Percentiles rank a stretch among this genome's conserved stretches.
Evolutionary conservation across 192 early-diverging fungal genomes (phyloP).

Genomic region (Chytriomyces hyalinus): DNA sequence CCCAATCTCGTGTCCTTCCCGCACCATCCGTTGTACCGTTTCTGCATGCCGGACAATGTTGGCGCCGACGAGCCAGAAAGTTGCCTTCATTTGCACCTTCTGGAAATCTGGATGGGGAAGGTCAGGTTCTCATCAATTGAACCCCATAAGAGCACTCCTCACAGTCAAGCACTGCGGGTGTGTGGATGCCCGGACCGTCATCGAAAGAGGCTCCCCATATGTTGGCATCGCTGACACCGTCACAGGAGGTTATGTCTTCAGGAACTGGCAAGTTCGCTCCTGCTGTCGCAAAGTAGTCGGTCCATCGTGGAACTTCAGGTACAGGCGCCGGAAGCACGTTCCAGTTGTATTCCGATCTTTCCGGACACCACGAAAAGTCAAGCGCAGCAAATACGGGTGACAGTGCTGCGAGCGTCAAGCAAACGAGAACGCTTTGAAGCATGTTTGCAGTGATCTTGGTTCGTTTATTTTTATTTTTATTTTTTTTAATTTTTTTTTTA

Average conservation of each 20-base stretch:
- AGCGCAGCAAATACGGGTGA: too few relatives aligned
- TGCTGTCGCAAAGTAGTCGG: neutral
- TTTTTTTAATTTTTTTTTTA: too few relatives aligned
- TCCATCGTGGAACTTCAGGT: neutral
- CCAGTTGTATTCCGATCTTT: neutral
- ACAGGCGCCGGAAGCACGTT: neutral
- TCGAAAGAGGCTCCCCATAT: slow-evolving; percentile 14
- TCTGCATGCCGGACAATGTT: slow-evolving; percentile 21
- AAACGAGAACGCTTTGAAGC: too few relatives aligned
- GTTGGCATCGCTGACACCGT: too few relatives aligned
- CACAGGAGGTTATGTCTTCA: too few relatives aligned
- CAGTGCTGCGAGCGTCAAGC: too few relatives aligned
- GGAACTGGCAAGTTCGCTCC: too few relatives aligned
- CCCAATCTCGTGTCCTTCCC: slow-evolving; percentile 38
- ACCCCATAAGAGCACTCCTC: too few relatives aligned
- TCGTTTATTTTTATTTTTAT: too few relatives aligned
- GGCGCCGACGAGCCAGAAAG: slow-evolving; percentile 38
- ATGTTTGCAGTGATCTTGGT: too few relatives aligned
- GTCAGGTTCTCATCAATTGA: too few relatives aligned
- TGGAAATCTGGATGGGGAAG: neutral
- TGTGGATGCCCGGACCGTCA: neutral
- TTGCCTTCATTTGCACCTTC: slow-evolving; percentile 17
- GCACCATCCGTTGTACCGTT: slow-evolving; percentile 11
- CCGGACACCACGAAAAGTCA: neutral
- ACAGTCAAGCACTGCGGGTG: slow-evolving; percentile 16